Base-by-base conservation (phyloP, 192 early-diverging fungal genomes). In the Coemansia sp. region DNA sequence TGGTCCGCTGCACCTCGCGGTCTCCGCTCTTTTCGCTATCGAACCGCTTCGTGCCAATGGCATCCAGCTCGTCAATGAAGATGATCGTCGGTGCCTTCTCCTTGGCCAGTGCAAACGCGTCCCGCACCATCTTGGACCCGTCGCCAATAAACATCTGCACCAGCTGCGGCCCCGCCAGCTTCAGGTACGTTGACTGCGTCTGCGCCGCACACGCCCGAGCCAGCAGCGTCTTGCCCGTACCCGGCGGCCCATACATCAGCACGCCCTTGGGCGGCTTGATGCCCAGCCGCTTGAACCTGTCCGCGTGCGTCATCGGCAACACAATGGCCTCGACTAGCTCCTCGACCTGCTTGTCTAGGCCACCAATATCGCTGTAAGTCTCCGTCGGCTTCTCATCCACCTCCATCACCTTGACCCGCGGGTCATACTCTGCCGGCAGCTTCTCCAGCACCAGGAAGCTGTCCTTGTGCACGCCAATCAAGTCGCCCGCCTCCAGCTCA, bases 91-190 rank as follows among this genome's bases (percentile, higher is more conserved):
- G 96, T 11, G 94, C 82, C 75, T 99, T 99, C 47, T 96, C 96
- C 63, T 98, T 98, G 19, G 96, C 96, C 32, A 98, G 64, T 19
- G 85, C 85, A 70, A 98, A 98, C 14, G 93, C 93, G 59, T 98
- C 96, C 18, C 96, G 86, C 9, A 98, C 92, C 78, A 99, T 83
- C 46, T 94, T 90, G 41, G 92, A 89, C 34, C 96, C 94, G 60
- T 99, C 96, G 44, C 96, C 96, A 59, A 99, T 96, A 76, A 93
- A 97, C 87, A 96, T 97, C 70, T 94, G 91, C 54, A 96, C 93
- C 4, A 96, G 81, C 59, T 94, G 92, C 10, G 96, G 94, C 0
- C 94, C 96, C 3, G 96, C 96, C 38, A 99, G 76, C 58, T 99
- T 99, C 37, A 96, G 70, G 65, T 91, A 96, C 2, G 90, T 89